Base-by-base conservation (phyloP, 768 basidiomycete species). In the Pleurotus citrinopileatus region DNA sequence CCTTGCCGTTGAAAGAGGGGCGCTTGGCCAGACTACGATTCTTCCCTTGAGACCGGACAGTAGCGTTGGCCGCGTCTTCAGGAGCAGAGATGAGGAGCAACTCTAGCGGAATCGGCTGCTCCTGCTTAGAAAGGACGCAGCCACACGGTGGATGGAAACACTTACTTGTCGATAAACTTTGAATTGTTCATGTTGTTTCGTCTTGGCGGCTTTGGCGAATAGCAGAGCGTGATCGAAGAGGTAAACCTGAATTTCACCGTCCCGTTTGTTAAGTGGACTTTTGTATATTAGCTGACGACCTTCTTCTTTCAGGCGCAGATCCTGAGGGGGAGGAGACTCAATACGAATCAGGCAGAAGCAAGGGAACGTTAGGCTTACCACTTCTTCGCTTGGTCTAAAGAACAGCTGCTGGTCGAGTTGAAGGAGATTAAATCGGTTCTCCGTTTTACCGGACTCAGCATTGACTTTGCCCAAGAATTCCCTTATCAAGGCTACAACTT, bases 151-250 rank as follows among this genome's bases (percentile, higher is more conserved):
- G n/a, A n/a, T n/a, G n/a, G n/a, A 28, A 22, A 22, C 26, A 73
- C 89, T 67, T 65, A 98, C 95, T 61, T 89, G 84, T 61, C 95
- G 85, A 65, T 97, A 95, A 10, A 98, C 95, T 65, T 91, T 91
- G 69, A 84, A 88, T 62, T 94, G 91, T 60, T 98, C 95, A 47
- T 87, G 85, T 66, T 94, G 94, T 70, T 85, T 91, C 70, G 93
- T 94, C 65, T 94, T 87, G 55, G 73, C 69, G 29, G 65, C 71
- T 72, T 94, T 98, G 59, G 91, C 94, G 82, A 98, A 92, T 27
- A 99, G 74, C 38, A 99, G 73, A 1, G 94, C 94, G 68, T 99
- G 97, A 67, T 99, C 97, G 65, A 99, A 97, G 63, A 99, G 70
- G 74, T 96, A 98, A 4, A 96, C 91, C 61, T 91, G 82, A 46